Evolutionary conservation across 2,329 filamentous ascomycete genomes (phyloP).

Genomic region (Clonostachys solani): DNA sequence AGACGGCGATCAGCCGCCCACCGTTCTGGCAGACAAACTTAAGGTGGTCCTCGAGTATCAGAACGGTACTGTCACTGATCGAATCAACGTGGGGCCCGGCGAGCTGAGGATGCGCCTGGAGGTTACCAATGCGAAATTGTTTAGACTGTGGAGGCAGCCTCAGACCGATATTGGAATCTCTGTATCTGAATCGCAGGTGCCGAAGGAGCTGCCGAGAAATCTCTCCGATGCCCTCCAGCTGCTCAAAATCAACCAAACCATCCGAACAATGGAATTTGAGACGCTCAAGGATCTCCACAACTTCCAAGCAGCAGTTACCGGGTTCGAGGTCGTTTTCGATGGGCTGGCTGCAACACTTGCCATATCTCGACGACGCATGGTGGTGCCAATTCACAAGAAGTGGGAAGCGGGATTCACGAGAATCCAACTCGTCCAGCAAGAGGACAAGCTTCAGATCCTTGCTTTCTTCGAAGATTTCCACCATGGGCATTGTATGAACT

Average conservation of each 20-base stretch:
- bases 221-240: conserved; percentile 61
- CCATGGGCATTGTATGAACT: conserved; percentile 86
- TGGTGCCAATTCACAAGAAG: conserved; percentile 90
- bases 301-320: conserved; percentile 77
- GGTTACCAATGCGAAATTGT: conserved; percentile 53
- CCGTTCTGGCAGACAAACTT: conserved; percentile 72
- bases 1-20: conserved; percentile 55
- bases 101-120: conserved; percentile 66
- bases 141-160: conserved; percentile 66
- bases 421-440: conserved; percentile 69
- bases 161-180: conserved; percentile 77
- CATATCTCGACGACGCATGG: conserved; percentile 81
- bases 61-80: conserved; percentile 75
- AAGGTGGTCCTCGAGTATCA: conserved; percentile 73
- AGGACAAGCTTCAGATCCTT: conserved; percentile 73
- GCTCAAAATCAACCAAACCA: conserved; percentile 53
- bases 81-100: conserved; percentile 76
- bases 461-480: conserved; percentile 87
- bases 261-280: conserved; percentile 69
- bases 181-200: conserved; percentile 62
- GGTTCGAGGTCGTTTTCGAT: conserved; percentile 73
- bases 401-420: conserved; percentile 82
- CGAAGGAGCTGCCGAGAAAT: conserved; percentile 57
- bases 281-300: conserved; percentile 65
- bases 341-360: conserved; percentile 69